Evolutionary conservation across 2,329 filamentous ascomycete species (phyloP), one percentile per base, ranked within the genome.

Genomic region (Ceratocystis harringtonii): DNA sequence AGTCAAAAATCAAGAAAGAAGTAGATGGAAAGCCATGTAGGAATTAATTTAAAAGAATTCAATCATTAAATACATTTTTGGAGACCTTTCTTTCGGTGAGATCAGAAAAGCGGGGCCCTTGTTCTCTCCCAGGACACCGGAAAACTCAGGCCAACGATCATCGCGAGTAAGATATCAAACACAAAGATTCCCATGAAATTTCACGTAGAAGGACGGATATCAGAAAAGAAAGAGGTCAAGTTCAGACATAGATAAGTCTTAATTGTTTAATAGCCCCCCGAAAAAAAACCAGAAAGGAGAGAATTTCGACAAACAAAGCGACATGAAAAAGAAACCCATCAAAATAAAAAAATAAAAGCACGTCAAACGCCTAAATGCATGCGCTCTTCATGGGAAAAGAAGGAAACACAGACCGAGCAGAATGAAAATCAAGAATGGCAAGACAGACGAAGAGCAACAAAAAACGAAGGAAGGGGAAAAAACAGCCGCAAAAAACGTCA

Each of bases 401-500:
- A 50, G 28, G 61, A 41, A 30, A 32, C 44, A 19, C 22, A 30
- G 36, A 55, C n/a, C 19, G 6, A 43, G 44, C 36, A 62, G 30
- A 41, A 25, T 41, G n/a, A 62, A 48, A 62, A 44, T 5, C 25
- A 15, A 65, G 58, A 65, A 63, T 36, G 60, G 63, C 62, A 55
- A n/a, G 66, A 66, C 10, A 41, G 36, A 41, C 36, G 36, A 41
- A 41, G 8, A 41, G 36, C 36, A 30, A 17, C 22, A 43, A 63
- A 45, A 48, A 63, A 55, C 7, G 61, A 28, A 58, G 36, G 50
- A 44, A 57, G 2, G 19, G 44, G 44, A 70, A 60, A 69, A 66
- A 43, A 25, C 22, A 68, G 65, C 15, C 67, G 65, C 61, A 70
- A 67, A 45, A 69, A 65, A 61, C 69, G 66, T 58, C 69, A n/a